Evolutionary conservation across 805 yeast species (phyloP).

Genomic region (Cyberlindnera xishuangbannaensis): DNA sequence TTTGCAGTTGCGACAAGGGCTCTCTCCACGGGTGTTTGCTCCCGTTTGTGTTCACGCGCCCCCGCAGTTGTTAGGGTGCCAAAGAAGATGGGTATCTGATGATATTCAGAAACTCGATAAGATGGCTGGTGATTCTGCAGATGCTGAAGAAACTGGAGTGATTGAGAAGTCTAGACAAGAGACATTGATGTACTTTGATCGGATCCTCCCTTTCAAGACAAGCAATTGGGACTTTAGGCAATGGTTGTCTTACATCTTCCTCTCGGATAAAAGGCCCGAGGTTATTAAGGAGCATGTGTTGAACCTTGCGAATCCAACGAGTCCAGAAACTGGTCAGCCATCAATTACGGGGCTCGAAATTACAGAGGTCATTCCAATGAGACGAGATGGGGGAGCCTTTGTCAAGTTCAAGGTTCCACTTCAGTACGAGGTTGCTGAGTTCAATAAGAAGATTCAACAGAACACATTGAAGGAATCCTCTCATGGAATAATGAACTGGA

Average conservation of each 20-base stretch:
- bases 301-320: slow-evolving; percentile 33
- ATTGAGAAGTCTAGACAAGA: slow-evolving; percentile 44
- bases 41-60: no score
- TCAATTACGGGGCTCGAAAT: slow-evolving; percentile 41
- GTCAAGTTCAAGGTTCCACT: slow-evolving; percentile 66
- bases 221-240: slow-evolving; percentile 42
- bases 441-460: slow-evolving; percentile 44
- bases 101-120: slow-evolving; percentile 39
- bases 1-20: no score
- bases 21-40: no score
- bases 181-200: slow-evolving; percentile 51
- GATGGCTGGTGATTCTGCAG: slow-evolving; percentile 49
- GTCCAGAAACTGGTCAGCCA: slow-evolving; percentile 15
- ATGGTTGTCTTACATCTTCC: slow-evolving; percentile 34
- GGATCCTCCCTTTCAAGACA: slow-evolving; percentile 41
- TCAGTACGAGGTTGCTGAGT: slow-evolving; percentile 40
- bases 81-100: slow-evolving; percentile 31
- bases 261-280: slow-evolving; percentile 31
- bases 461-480: slow-evolving; percentile 38
- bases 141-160: slow-evolving; percentile 52
- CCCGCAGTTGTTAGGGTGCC: no score
- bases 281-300: slow-evolving; percentile 35
- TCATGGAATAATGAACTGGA: slow-evolving; percentile 32
- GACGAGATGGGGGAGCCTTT: slow-evolving; percentile 91
- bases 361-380: slow-evolving; percentile 59